These are phyloP conservation scores for Aspergillus ibericus DNA, from an alignment of 2,329 filamentous ascomycete species.

Conservation along the genomic window DNA sequence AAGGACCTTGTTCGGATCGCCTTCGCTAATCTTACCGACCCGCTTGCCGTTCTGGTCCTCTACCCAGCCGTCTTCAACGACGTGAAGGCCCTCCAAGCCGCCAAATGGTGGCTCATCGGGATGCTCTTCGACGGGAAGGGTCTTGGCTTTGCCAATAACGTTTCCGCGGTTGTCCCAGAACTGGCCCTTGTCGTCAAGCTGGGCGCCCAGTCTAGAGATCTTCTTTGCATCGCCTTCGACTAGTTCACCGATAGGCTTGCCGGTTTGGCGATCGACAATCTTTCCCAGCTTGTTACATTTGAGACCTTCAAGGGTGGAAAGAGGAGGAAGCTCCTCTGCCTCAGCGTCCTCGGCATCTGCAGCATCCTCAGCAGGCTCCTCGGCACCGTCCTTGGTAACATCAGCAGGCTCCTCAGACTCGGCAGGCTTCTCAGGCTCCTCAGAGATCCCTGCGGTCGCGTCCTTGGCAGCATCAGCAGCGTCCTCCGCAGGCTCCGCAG, in stretches of 20 bases:
- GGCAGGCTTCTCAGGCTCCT: constrained; percentile 32
- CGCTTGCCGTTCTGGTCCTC: constrained; percentile 50
- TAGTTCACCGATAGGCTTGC: constrained; percentile 57
- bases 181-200: constrained; percentile 60
- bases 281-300: constrained; percentile 47
- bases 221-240: constrained; percentile 65
- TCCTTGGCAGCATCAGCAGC: too few species aligned
- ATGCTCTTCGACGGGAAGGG: constrained; percentile 39
- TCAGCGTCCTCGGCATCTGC: constrained; percentile 28
- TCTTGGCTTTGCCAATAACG: constrained; percentile 60
- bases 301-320: constrained; percentile 41
- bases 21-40: constrained; percentile 56
- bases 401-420: too few species aligned
- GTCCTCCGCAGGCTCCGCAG: too few species aligned
- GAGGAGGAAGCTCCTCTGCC: constrained; percentile 35
- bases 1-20: constrained; percentile 60
- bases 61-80: constrained; percentile 50
- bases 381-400: constrained; percentile 32
- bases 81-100: constrained; percentile 49
- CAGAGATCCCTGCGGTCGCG: too few species aligned
- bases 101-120: constrained; percentile 46
- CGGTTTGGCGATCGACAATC: constrained; percentile 42
- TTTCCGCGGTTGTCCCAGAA: constrained; percentile 65
- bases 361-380: constrained; percentile 47
- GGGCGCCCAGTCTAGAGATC: constrained; percentile 44